phyloP scores from a whole-genome alignment of 169 alveolate species.

The Babesia bovis region DNA sequence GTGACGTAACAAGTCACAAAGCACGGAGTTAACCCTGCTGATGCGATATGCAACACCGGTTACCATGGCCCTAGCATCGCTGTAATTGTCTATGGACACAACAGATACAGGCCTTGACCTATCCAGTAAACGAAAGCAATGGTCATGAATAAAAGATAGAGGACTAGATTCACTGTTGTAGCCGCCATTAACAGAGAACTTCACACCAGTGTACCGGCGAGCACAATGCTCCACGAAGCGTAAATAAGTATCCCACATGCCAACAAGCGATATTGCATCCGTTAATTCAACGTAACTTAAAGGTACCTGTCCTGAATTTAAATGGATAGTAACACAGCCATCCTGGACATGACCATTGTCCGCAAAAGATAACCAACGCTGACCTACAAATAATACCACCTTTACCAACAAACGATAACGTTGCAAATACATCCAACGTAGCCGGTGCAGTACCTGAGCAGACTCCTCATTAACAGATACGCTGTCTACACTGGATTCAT shows the following conservation, averaged over 20 bases:
- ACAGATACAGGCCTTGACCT: background rate
- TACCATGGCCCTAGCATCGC: background rate
- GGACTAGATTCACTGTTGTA: background rate
- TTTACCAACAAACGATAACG: constrained; percentile 31
- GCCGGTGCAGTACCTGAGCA: constrained; percentile 5
- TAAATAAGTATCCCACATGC: constrained; percentile 10
- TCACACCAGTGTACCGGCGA: constrained; percentile 1
- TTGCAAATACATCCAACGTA: constrained; percentile 11
- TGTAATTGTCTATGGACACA: background rate
- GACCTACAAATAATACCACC: constrained; percentile 26
- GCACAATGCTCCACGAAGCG: constrained; percentile 21
- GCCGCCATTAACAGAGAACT: background rate
- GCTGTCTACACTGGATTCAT: constrained; percentile 23
- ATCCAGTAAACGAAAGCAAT: background rate
- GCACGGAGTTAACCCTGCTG: background rate
- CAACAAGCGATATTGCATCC: background rate
- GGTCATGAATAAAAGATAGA: background rate
- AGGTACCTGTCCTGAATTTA: background rate
- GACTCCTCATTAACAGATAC: constrained; percentile 6
- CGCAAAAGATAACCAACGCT: constrained; percentile 20
- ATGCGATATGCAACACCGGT: background rate
- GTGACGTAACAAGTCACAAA: background rate
- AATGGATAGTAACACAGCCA: background rate
- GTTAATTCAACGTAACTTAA: constrained; percentile 1
- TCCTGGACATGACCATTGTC: background rate